Base-by-base conservation (phyloP, 257 asterid species). In the Buddleja alternifolia region DNA sequence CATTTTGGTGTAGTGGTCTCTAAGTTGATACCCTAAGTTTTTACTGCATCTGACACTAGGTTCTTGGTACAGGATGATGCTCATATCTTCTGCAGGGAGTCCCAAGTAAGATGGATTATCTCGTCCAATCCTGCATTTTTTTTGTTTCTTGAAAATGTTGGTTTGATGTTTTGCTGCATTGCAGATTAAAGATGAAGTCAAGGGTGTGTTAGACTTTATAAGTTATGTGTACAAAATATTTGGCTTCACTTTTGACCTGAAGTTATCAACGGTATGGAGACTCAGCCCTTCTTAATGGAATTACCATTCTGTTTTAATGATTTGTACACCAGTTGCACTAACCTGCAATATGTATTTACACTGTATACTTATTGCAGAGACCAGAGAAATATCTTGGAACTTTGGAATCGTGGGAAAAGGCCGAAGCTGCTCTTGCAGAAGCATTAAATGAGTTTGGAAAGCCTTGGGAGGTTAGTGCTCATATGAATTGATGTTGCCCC, bases 1-100 rank as follows among this genome's bases (percentile, higher is more conserved):
- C 54, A 39, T 51, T 19, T 34, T 62, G n/a, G 8, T 17, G 16
- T 60, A 69, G 44, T 40, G 11, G 57, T 52, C 41, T 70, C 36
- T 48, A 16, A 16, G 1, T 66, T 70, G 14, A 71, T 59, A 46
- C 36, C 41, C 29, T 41, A 15, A 29, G 34, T 53, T 73, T 51
- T 70, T 45, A 19, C 60, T 73, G 52, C 61, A 60, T 78, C 73
- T 70, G 74, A 79, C 72, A 51, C 63, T 65, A 58, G 29, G 47
- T 6, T 75, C 20, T 56, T 83, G 55, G 70, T 72, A 64, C 96
- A 94, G 99, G 99, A 94, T 85, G 99, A 94, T 81, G 96, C 99
- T 60, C 99, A 94, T 78, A 94, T 94, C 77, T 91, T 94, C 81
- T 94, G 99, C 90, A 82, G 96, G 87, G 98, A 94, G 81, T 85